Evolutionary conservation across 768 basidiomycete species (phyloP), one percentile per base, ranked within the genome.

Genomic region (Tremella yokohamensis): DNA sequence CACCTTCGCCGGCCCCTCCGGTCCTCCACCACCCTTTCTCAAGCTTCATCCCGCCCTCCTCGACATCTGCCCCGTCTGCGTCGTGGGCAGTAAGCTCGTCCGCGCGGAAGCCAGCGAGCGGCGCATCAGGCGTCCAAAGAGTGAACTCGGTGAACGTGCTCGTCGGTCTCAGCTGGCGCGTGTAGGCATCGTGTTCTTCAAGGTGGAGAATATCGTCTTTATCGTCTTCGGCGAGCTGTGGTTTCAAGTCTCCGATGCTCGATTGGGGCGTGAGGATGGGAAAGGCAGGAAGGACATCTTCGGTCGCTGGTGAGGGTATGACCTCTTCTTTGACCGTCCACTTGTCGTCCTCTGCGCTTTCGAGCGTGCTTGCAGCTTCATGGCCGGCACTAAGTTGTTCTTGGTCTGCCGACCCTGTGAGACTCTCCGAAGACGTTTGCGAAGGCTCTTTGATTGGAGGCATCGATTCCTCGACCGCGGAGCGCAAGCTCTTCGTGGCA

Each of bases 61-160:
- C 53, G 24, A 19, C 57, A 2, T 12, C 19, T 37, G 24, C 22
- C 16, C 20, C 25, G 24, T 54, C 53, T 22, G 29, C 47, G 8
- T n/a, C 48, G 15, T 40, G 40, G 3, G 7, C 22, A 38, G 16
- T 26, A 18, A 51, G 18, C 45, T 68, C 62, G 40, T 66, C 61
- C 25, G 51, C n/a, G 24, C 61, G 58, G 47, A 65, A 72, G 16
- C 70, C 70, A 3, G 66, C 55, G 18, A 72, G 37, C 12, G 70
- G 62, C 20, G 49, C 68, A 58, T 72, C 70, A 24, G 70, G 64
- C n/a, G 70, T 72, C 63, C 68, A 72, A 1, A 72, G 60, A n/a
- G 54, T 68, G 50, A 69, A 68, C 7, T 29, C 29, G 3, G 59
- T 51, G 49, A 72, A 72, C 24, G 51, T 57, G 37, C 66, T 52